Base-by-base conservation (phyloP, 176 grass and related monocot species). In the Stipa capillata region DNA sequence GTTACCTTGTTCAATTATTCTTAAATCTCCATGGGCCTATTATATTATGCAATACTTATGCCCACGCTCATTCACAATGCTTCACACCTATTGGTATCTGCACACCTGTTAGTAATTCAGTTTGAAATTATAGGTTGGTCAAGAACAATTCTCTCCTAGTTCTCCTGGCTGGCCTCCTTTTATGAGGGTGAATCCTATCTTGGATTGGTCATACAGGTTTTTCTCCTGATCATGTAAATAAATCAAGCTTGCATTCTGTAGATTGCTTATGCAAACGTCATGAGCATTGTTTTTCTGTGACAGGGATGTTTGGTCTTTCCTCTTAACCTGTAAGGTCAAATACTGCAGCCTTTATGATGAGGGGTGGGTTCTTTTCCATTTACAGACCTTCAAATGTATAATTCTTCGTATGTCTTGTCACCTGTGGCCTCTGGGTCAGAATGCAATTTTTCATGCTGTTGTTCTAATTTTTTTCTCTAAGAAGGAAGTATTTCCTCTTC, bases 161-260 rank as follows among this genome's bases (percentile, higher is more conserved):
- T 99, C 96, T 37, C 82, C 80, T 85, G 96, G 96, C 18, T 99
- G 96, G 96, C 96, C 96, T 89, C 96, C 96, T 87, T 99, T 99
- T 88, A 99, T 99, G 96, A 90, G 96, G 81, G 92, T 99, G 70
- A 99, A 99, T 90, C 96, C 96, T 47, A 99, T 99, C 67, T 89
- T 99, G 83, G 96, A 99, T 85, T 99, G 96, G 96, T 99, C 96
- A 69, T 99, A 99, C 92, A 98, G 96, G 96, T 98, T 77, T 63
- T 73, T 76, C 12, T 74, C 23, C 23, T 83, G 28, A 83, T 73
- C 78, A 90, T 84, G 56, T 70, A 89, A 85, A 80, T 74, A 40
- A 69, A 52, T 69, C 40, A 80, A 68, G 62, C 21, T 66, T 76
- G 12, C n/a, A 5, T 76, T 80, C 6, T 71, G 11, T 70, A 54